phyloP scores from a whole-genome alignment of 2,329 filamentous ascomycete genomes.

The Arthroderma sp. region DNA sequence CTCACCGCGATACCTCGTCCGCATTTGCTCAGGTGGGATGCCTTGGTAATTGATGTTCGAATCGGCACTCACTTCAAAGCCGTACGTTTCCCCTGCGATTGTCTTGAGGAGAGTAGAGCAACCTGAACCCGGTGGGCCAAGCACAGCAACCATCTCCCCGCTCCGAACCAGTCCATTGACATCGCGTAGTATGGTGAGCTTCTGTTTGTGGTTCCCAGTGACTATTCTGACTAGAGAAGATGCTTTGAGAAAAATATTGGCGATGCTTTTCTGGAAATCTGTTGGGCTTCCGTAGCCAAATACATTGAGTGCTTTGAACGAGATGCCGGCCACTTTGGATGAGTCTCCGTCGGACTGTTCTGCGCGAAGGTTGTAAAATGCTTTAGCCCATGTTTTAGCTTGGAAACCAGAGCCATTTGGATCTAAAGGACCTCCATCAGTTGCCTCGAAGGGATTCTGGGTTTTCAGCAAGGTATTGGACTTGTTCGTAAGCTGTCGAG shows the following conservation, averaged over 20 bases:
- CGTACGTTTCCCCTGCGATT: conserved; percentile 68
- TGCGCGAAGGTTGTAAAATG: neutral
- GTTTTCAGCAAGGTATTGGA: neutral
- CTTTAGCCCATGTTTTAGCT: conserved; percentile 1
- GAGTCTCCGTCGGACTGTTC: neutral
- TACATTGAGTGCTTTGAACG: conserved; percentile 25
- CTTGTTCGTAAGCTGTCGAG: conserved; percentile 1
- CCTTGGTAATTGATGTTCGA: conserved; percentile 68
- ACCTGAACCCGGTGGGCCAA: conserved; percentile 37
- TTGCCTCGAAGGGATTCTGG: conserved; percentile 2
- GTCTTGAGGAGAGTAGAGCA: conserved; percentile 83
- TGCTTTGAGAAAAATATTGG: conserved; percentile 26
- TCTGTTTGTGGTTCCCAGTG: conserved; percentile 16
- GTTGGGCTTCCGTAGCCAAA: conserved; percentile 25
- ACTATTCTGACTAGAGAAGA: neutral
- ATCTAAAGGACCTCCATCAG: neutral
- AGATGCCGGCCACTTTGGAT: conserved; percentile 15
- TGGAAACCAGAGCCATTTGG: conserved; percentile 1
- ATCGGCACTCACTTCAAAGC: conserved; percentile 55
- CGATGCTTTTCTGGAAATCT: conserved; percentile 32
- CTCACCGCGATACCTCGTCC: conserved; percentile 60
- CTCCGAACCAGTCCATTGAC: conserved; percentile 49
- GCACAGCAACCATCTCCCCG: conserved; percentile 40
- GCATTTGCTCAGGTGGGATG: conserved; percentile 12
- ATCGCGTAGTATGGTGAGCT: conserved; percentile 46